Evolutionary conservation across 2,329 filamentous ascomycete genomes (phyloP).

Genomic region (Immersiporthe knoxdaviesiana): DNA sequence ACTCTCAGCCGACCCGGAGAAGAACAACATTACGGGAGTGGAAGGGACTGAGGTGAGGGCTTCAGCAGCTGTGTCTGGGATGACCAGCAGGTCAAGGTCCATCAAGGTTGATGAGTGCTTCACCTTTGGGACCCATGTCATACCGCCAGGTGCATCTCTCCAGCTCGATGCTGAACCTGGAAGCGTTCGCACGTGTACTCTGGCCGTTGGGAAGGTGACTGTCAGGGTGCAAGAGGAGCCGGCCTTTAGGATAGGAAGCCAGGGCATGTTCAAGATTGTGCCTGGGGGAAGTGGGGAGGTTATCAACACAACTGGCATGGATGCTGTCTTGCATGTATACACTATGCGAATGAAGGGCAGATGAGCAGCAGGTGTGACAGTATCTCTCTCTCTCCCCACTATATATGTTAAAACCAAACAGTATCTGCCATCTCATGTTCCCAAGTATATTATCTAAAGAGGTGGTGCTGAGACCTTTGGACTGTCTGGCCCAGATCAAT

Average conservation of each 20-base stretch:
- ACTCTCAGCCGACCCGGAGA: background rate
- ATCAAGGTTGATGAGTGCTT: slow-evolving; percentile 14
- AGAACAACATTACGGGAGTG: background rate
- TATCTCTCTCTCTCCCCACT: too few species aligned
- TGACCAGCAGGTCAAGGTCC: background rate
- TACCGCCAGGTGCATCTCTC: background rate
- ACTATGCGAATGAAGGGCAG: background rate
- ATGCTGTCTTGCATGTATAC: slow-evolving; percentile 17
- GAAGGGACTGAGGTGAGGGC: background rate
- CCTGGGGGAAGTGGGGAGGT: slow-evolving; percentile 1
- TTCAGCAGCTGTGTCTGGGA: background rate
- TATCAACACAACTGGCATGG: background rate
- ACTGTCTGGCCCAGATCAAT: background rate
- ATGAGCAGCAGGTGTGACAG: background rate
- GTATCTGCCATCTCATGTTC: background rate
- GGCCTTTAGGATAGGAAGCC: slow-evolving; percentile 5
- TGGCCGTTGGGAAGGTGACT: slow-evolving; percentile 6
- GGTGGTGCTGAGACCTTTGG: background rate
- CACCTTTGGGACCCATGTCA: background rate
- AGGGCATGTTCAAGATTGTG: slow-evolving; percentile 15
- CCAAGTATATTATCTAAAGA: background rate
- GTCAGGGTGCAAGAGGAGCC: slow-evolving; percentile 4
- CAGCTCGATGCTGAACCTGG: background rate
- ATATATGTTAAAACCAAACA: background rate
- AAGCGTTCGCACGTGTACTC: slow-evolving; percentile 12